A percentile compares a stretch with the other conserved stretches of the same genome.
phyloP scores from a whole-genome alignment of 78 protist genomes.

The Dictyostelium capitatum region DNA sequence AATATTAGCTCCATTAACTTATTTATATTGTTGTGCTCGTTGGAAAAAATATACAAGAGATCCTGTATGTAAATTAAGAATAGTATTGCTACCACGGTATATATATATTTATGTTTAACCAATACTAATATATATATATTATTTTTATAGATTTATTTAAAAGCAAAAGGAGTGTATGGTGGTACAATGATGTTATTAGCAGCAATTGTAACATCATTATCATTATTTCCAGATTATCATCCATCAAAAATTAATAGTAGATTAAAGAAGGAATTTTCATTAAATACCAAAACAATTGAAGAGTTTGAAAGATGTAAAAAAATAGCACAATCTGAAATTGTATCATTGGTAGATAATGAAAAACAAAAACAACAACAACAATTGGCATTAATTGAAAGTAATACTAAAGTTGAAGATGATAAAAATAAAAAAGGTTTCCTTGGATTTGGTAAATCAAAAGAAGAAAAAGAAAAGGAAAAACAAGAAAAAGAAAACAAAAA shows the following conservation, averaged over 20 bases:
- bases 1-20: conserved; percentile 38
- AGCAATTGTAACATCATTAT: conserved; percentile 34
- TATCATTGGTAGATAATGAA: no score
- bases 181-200: conserved; percentile 33
- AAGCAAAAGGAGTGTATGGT: conserved; percentile 45
- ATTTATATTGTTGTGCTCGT: conserved; percentile 50
- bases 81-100: background rate
- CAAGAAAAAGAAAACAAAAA: background rate
- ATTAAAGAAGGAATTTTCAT: conserved; percentile 17
- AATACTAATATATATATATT: background rate
- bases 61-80: conserved; percentile 19
- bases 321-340: background rate
- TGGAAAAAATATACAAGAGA: conserved; percentile 64
- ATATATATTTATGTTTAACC: background rate
- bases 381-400: background rate
- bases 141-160: conserved; percentile 19
- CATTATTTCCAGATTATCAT: conserved; percentile 41
- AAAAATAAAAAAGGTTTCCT: background rate
- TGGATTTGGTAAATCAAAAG: background rate
- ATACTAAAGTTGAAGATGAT: background rate
- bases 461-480: conserved; percentile 1
- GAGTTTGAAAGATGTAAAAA: conserved; percentile 15
- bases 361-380: background rate
- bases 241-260: conserved; percentile 39
- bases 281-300: background rate